Percentiles rank a stretch among this genome's conserved stretches.
phyloP scores from a whole-genome alignment of 2,329 filamentous ascomycete species.

The Anisogramma anomala region DNA sequence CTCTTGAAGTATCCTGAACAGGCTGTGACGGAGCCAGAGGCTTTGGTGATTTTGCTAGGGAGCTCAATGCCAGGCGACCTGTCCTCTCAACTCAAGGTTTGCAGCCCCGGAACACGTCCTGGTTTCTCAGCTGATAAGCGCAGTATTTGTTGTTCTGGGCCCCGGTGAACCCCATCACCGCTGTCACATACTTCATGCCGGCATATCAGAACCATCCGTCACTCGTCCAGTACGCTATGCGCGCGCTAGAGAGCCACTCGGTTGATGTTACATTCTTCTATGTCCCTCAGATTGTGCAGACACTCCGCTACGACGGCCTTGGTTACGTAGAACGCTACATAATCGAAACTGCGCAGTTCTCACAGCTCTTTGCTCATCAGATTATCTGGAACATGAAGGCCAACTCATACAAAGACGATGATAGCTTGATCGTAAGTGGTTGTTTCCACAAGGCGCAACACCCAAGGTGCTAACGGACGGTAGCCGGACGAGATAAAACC shows the following conservation, averaged over 20 bases:
- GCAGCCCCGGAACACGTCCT: conserved; percentile 13
- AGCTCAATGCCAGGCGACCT: conserved; percentile 67
- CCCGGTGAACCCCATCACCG: conserved; percentile 82
- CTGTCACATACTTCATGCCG: conserved; percentile 86
- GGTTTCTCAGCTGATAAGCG: conserved; percentile 16
- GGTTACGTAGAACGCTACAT: conserved; percentile 97
- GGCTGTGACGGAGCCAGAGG: conserved; percentile 69
- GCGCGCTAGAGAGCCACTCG: conserved; percentile 82
- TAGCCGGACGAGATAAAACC: conserved; percentile 87
- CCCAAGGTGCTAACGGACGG: conserved; percentile 16
- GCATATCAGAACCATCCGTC: conserved; percentile 85
- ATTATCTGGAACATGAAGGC: conserved; percentile 99
- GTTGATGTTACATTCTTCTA: conserved; percentile 99
- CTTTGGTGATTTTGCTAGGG: conserved; percentile 71
- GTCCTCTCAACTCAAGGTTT: conserved; percentile 70
- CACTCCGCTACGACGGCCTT: conserved; percentile 79
- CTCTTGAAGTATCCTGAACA: conserved; percentile 75
- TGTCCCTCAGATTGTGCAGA: conserved; percentile 95
- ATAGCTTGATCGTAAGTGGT: conserved; percentile 61
- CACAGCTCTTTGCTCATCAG: conserved; percentile 96
- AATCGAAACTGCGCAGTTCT: conserved; percentile 90
- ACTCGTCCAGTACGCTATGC: conserved; percentile 92
- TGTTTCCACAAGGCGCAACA: not conserved
- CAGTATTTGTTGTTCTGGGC: conserved; percentile 89
- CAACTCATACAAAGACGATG: conserved; percentile 95